These are phyloP conservation scores for Eimeria sp. DNA, from an alignment of 169 alveolate genomes.

Conservation along the genomic window DNA sequence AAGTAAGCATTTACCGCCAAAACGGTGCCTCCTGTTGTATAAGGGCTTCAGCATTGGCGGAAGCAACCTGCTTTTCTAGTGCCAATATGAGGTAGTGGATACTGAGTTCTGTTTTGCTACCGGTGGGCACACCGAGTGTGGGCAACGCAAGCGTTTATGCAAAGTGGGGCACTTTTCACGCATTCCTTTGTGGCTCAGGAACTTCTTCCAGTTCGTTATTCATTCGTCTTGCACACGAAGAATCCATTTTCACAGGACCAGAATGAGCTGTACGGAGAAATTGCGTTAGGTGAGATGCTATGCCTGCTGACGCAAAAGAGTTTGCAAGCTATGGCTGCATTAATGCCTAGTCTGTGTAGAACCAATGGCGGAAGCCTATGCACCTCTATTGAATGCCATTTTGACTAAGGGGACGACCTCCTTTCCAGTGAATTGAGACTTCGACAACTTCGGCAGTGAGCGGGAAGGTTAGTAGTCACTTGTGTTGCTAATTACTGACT, in stretches of 20 bases:
- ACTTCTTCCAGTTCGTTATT: slow-evolving; percentile 94
- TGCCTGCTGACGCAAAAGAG: not conserved
- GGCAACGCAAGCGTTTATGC: not conserved
- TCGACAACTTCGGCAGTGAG: not conserved
- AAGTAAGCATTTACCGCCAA: slow-evolving; percentile 35
- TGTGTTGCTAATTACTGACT: not conserved
- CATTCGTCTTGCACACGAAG: slow-evolving; percentile 95
- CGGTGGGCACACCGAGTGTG: not conserved
- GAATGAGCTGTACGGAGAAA: slow-evolving; percentile 93
- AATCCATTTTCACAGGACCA: slow-evolving; percentile 91
- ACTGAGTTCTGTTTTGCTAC: not conserved
- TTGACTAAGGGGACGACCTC: not conserved
- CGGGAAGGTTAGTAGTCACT: not conserved
- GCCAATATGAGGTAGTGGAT: not conserved
- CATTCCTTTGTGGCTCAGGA: slow-evolving; percentile 82
- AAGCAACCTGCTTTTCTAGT: not conserved
- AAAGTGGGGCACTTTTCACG: not conserved
- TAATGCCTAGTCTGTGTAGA: not conserved
- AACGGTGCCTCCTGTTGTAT: not conserved
- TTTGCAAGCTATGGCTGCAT: not conserved
- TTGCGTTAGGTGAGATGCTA: slow-evolving; percentile 89
- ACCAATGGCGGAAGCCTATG: not conserved
- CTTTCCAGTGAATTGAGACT: not conserved
- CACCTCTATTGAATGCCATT: not conserved
- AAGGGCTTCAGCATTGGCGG: not conserved